Conservation (phyloP, 164 flowering plant genomes). For the Piper betle region DNA sequence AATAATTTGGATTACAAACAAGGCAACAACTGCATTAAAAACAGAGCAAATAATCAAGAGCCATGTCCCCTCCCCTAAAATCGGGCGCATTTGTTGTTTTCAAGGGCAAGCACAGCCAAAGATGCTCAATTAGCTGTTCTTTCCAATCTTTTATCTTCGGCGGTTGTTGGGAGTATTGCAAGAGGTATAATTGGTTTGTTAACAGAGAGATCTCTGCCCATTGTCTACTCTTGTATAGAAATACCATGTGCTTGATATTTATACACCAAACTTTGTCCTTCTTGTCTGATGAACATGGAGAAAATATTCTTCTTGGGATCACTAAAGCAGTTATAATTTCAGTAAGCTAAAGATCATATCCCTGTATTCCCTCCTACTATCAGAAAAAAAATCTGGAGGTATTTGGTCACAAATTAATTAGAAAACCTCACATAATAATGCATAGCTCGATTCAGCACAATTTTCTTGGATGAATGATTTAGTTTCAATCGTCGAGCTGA, state of each 20-base stretch:
- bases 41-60: not conserved
- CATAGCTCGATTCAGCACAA: too few relatives aligned
- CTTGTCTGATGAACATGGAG: not conserved
- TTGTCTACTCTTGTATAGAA: not conserved
- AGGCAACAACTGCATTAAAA: not conserved
- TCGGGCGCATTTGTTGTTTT: not conserved
- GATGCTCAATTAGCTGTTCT: not conserved
- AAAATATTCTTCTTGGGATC: slow-evolving; percentile 2
- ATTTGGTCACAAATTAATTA: too few relatives aligned
- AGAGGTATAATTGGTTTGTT: not conserved
- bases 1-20: not conserved
- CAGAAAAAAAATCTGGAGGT: too few relatives aligned
- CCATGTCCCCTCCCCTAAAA: slow-evolving; percentile 1
- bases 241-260: not conserved
- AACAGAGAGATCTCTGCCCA: not conserved
- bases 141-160: slow-evolving; percentile 3
- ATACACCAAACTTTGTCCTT: not conserved
- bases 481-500: too few relatives aligned
- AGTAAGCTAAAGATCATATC: not conserved
- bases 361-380: not conserved
- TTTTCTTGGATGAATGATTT: too few relatives aligned
- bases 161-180: slow-evolving; percentile 10
- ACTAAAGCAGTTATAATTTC: not conserved
- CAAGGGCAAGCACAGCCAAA: not conserved
- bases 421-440: too few relatives aligned